Conservation (phyloP, 306 rosid genomes). For the Heteromeles arbutifolia region DNA sequence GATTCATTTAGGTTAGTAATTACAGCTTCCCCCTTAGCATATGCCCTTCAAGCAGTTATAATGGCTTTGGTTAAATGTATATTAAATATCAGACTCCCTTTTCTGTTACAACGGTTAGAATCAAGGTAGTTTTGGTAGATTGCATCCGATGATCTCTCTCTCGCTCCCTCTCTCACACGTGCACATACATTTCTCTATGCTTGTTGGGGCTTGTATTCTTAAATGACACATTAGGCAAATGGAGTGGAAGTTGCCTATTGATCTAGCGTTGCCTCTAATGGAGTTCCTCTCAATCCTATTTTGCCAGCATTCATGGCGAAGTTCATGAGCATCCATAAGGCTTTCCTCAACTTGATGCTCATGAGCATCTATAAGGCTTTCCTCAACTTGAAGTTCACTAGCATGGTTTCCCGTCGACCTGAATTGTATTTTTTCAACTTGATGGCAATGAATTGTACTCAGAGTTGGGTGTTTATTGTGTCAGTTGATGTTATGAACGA, state of each 20-base stretch:
- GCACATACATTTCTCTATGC: not conserved
- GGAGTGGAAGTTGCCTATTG: not conserved
- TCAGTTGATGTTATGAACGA: not conserved
- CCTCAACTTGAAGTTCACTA: conserved; percentile 45
- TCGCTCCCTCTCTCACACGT: too few relatives aligned
- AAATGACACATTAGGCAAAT: not conserved
- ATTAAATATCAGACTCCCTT: not conserved
- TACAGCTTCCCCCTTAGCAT: not conserved
- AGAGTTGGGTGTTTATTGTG: not conserved
- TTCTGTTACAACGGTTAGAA: not conserved
- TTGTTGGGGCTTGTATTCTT: not conserved
- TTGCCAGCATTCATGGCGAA: conserved; percentile 86
- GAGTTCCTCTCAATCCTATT: conserved; percentile 1
- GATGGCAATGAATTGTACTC: not conserved
- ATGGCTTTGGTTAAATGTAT: not conserved
- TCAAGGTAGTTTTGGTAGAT: not conserved
- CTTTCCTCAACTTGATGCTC: conserved; percentile 47
- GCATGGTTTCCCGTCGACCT: not conserved
- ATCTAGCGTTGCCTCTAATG: not conserved
- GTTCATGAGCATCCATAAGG: conserved; percentile 85
- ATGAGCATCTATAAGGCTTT: conserved; percentile 83
- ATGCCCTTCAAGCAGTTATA: not conserved
- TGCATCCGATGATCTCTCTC: not conserved
- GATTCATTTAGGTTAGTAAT: not conserved
- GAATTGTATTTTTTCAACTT: not conserved